Evolutionary conservation across 176 grass and related monocot species (phyloP).

Genomic region (Ensete ventricosum): DNA sequence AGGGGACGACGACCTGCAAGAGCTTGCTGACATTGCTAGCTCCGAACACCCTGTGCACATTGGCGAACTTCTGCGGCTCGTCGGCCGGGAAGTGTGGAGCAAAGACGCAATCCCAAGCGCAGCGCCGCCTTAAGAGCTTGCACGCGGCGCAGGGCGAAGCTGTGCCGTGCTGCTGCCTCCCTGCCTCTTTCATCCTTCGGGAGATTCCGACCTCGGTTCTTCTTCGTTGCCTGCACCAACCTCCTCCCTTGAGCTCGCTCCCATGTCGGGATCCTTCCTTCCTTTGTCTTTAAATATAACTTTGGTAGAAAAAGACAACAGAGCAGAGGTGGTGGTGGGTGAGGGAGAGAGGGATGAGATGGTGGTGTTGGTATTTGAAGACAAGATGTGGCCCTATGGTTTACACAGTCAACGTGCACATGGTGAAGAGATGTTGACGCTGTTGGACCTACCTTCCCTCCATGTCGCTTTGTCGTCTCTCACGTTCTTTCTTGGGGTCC

Average conservation of each 20-base stretch:
- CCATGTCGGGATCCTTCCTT: background rate
- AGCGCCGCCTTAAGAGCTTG: constrained; percentile 16
- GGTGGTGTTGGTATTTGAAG: constrained; percentile 23
- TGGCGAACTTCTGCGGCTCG: constrained; percentile 19
- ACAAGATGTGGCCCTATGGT: constrained; percentile 23
- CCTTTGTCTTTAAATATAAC: background rate
- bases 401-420: background rate
- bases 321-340: background rate
- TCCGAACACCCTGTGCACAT: constrained; percentile 17
- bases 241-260: background rate
- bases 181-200: background rate
- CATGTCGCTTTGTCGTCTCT: background rate
- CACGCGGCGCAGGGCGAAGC: constrained; percentile 15
- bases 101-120: constrained; percentile 17
- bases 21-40: constrained; percentile 24
- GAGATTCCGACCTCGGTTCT: background rate
- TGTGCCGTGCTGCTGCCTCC: background rate
- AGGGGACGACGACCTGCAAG: constrained; percentile 14
- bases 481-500: no score
- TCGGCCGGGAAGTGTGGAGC: constrained; percentile 11
- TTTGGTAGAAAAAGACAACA: background rate
- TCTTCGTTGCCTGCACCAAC: background rate
- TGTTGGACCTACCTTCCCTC: background rate
- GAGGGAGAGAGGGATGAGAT: background rate
- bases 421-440: background rate